Conservation (phyloP, 169 alveolate species). For the Plasmodium reichenowi region DNA sequence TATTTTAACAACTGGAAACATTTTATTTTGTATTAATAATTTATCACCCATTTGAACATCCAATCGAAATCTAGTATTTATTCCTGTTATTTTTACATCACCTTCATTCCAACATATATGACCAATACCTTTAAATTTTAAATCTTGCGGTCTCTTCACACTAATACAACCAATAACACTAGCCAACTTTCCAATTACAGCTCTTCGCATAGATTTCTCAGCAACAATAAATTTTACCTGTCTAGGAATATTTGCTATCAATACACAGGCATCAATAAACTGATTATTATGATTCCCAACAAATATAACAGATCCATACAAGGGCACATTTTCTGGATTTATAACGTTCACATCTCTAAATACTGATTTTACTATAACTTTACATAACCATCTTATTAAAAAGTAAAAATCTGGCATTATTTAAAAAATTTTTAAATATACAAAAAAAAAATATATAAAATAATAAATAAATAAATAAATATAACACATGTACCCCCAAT, state of each 20-base stretch:
- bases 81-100: constrained; percentile 83
- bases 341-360: constrained; percentile 86
- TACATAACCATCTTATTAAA: constrained; percentile 69
- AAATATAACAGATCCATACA: constrained; percentile 91
- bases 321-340: constrained; percentile 92
- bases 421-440: constrained; percentile 1
- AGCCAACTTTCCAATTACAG: constrained; percentile 90
- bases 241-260: constrained; percentile 91
- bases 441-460: constrained; percentile 7
- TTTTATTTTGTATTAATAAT: constrained; percentile 82
- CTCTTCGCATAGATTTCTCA: constrained; percentile 84
- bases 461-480: neutral
- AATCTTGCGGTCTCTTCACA: constrained; percentile 91
- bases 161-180: constrained; percentile 92
- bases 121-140: constrained; percentile 90
- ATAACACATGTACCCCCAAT: neutral
- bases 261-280: constrained; percentile 92
- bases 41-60: constrained; percentile 91
- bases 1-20: constrained; percentile 86
- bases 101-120: constrained; percentile 82
- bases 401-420: constrained; percentile 70
- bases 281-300: constrained; percentile 95
- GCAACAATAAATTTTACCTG: constrained; percentile 91
- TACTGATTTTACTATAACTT: constrained; percentile 70
- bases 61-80: constrained; percentile 88